Percentiles rank a stretch among this genome's conserved stretches.
These are phyloP conservation scores for Aspergillus nidulans DNA, from an alignment of 495 filamentous ascomycete species.

Conservation along the genomic window DNA sequence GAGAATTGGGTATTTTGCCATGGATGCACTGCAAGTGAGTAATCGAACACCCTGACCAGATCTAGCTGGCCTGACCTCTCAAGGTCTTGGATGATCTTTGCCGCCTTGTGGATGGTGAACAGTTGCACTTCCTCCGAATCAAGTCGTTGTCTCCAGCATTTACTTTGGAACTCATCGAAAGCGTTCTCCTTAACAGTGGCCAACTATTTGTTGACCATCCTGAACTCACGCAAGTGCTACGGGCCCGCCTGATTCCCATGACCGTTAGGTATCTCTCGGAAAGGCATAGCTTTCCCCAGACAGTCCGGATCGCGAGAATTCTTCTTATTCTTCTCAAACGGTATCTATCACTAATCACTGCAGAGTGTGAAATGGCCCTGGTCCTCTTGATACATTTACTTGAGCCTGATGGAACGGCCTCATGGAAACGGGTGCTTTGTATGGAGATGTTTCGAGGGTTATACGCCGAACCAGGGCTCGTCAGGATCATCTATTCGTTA, in stretches of 20 bases:
- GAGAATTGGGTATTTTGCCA: slow-evolving; percentile 66
- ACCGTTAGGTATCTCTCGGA: slow-evolving; percentile 74
- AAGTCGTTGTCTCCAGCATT: slow-evolving; percentile 73
- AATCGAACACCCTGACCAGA: neutral
- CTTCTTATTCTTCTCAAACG: slow-evolving; percentile 72
- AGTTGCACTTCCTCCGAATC: slow-evolving; percentile 71
- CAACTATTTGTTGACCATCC: slow-evolving; percentile 70
- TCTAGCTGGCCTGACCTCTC: neutral
- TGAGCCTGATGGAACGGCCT: slow-evolving; percentile 69
- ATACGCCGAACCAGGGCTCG: slow-evolving; percentile 70
- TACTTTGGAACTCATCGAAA: slow-evolving; percentile 87
- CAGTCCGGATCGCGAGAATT: slow-evolving; percentile 75
- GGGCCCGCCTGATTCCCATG: slow-evolving; percentile 78
- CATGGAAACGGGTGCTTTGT: slow-evolving; percentile 83
- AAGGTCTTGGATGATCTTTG: slow-evolving; percentile 87
- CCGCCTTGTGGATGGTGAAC: slow-evolving; percentile 76
- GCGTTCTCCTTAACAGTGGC: slow-evolving; percentile 77
- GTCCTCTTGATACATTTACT: slow-evolving; percentile 82
- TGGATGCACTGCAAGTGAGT: slow-evolving; percentile 75
- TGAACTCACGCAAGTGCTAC: slow-evolving; percentile 75
- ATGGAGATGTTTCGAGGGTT: slow-evolving; percentile 88
- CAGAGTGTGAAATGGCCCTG: slow-evolving; percentile 81
- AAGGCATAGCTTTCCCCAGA: slow-evolving; percentile 73
- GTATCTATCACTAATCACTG: slow-evolving; percentile 66
- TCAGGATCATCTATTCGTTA: slow-evolving; percentile 73